A percentile compares a stretch with the other conserved stretches of the same genome.
These are phyloP conservation scores for Amorphotheca resinae DNA, from an alignment of 495 filamentous ascomycete species.

Conservation along the genomic window DNA sequence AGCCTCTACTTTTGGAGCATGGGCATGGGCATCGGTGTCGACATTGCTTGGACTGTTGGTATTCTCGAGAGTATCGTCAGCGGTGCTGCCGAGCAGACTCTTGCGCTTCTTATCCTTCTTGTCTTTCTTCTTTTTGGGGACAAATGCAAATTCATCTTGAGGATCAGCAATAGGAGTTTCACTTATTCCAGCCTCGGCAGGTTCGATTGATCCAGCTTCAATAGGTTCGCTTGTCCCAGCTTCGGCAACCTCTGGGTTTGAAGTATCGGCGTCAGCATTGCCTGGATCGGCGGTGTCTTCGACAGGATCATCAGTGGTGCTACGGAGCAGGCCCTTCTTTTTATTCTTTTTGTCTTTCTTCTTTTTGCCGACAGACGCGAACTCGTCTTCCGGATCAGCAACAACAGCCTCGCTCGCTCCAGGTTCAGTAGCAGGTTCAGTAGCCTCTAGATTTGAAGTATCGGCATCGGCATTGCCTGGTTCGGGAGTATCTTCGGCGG, in stretches of 20 bases:
- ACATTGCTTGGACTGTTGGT: background rate
- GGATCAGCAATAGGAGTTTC: too few relatives aligned
- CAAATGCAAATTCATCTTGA: slow-evolving; percentile 13
- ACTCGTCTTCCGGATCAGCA: too few relatives aligned
- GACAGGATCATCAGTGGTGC: background rate
- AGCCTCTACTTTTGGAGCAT: too few relatives aligned
- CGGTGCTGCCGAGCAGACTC: background rate
- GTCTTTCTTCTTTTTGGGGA: slow-evolving; percentile 10
- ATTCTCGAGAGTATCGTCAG: too few relatives aligned
- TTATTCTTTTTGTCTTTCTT: slow-evolving; percentile 34
- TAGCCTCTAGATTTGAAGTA: background rate
- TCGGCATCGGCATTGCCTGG: background rate
- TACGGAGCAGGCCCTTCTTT: slow-evolving; percentile 22
- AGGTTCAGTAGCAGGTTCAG: too few relatives aligned
- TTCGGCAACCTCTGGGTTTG: background rate
- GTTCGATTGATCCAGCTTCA: slow-evolving; percentile 14
- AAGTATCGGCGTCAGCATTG: background rate
- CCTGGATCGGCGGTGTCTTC: too few relatives aligned
- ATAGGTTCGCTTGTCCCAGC: background rate
- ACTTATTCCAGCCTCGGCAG: slow-evolving; percentile 25
- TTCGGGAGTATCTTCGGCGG: background rate
- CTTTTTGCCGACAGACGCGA: slow-evolving; percentile 19
- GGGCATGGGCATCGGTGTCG: too few relatives aligned
- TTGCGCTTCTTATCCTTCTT: slow-evolving; percentile 23
- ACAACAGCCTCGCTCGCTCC: too few relatives aligned